These are phyloP conservation scores for Trametes sanguinea DNA, from an alignment of 768 basidiomycete species.

Conservation along the genomic window DNA sequence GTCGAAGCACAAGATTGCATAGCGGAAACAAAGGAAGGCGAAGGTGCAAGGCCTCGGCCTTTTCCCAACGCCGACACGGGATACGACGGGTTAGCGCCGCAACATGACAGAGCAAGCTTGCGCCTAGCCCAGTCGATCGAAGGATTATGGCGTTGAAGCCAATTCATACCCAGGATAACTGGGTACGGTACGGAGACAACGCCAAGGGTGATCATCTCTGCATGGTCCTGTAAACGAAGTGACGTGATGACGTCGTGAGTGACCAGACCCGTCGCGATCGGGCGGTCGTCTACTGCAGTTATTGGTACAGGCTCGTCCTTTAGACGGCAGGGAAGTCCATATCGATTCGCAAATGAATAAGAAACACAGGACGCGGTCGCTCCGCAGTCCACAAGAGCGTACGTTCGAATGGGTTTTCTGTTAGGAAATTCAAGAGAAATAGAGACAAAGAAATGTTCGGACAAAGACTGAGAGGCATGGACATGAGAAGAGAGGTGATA, in stretches of 20 bases:
- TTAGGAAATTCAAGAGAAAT: constrained; percentile 35
- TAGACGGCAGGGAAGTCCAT: constrained; percentile 34
- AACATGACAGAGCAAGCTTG: constrained; percentile 30
- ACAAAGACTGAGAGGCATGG: constrained; percentile 6
- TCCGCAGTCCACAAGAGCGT: constrained; percentile 41
- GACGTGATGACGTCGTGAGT: constrained; percentile 39
- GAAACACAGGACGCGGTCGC: constrained; percentile 41
- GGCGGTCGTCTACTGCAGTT: constrained; percentile 40
- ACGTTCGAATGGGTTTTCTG: constrained; percentile 35
- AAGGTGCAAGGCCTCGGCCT: constrained; percentile 34
- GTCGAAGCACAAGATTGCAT: constrained; percentile 23
- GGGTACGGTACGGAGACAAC: constrained; percentile 33
- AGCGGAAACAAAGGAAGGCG: not conserved
- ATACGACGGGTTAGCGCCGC: constrained; percentile 20
- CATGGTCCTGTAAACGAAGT: constrained; percentile 32
- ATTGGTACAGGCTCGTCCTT: constrained; percentile 35
- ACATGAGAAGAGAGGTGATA: constrained; percentile 12
- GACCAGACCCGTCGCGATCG: constrained; percentile 42
- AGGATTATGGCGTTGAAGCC: constrained; percentile 19
- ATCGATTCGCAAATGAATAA: constrained; percentile 34
- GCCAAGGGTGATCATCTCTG: constrained; percentile 33
- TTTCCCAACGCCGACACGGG: constrained; percentile 25
- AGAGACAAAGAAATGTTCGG: constrained; percentile 31
- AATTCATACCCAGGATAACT: constrained; percentile 16
- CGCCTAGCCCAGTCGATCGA: constrained; percentile 33